Evolutionary conservation across 2,329 filamentous ascomycete species (phyloP), one percentile per base, ranked within the genome.

Genomic region (Fusarium neocosmosporiellum): DNA sequence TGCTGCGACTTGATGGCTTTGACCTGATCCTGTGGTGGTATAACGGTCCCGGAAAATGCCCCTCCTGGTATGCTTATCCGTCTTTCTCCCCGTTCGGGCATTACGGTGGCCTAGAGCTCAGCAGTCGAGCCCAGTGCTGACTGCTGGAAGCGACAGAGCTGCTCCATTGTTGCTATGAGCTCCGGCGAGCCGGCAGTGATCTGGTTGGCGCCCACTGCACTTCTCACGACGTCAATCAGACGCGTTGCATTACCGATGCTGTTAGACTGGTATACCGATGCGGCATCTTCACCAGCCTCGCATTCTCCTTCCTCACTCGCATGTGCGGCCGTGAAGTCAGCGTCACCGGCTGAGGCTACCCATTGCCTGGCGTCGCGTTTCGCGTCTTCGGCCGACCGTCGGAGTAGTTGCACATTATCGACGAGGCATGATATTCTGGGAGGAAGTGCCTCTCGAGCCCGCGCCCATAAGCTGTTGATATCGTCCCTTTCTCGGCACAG

Each of bases 1-100:
- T 71, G 69, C 57, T 71, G 65, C n/a, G 65, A 68, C 48, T 68
- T 68, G 29, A 68, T 68, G 16, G 62, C 43, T 46, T 31, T 67
- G 10, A 67, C 41, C 43, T 36, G 46, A 31, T 36, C 33, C 39
- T 66, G 63, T 39, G 13, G 22, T 22, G 59, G 59, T 16, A 54
- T 1, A 4, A 37, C 37, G 37, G 37, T n/a, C 37, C 18, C 37
- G 8, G 37, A 6, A 39, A 39, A 39, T 11, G 7, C 18, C 37
- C 37, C 4, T 5, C 9, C 37, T 20, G 37, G 37, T 5, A 39
- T 39, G 18, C 8, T 39, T 20, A 39, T 39, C 20, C 13, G 34
- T 41, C 57, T 31, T 55, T 9, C 33, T 34, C 46, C 27, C 3
- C 46, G 5, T 29, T 29, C 46, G 27, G 46, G 1, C 1, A 13